These are phyloP conservation scores for Xylariaceae sp. DNA, from an alignment of 2,329 filamentous ascomycete genomes.

Conservation along the genomic window DNA sequence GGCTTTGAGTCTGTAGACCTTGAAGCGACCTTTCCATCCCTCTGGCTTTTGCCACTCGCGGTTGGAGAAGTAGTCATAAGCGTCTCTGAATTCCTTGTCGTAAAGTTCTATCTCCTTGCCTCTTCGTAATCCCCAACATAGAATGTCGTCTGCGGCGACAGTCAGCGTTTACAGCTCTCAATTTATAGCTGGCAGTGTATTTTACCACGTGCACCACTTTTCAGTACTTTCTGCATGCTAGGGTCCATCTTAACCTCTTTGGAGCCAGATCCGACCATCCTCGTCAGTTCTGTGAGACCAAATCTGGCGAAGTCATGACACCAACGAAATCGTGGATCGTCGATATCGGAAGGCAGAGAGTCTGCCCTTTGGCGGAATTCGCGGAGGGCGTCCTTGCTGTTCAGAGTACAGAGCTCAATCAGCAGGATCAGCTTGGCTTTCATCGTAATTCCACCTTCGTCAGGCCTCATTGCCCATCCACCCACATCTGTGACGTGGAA, in stretches of 20 bases:
- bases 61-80: background rate
- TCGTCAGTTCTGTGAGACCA: too few relatives aligned
- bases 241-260: too few relatives aligned
- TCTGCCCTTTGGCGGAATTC: background rate
- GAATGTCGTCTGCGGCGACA: too few relatives aligned
- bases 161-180: too few relatives aligned
- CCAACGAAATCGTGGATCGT: background rate
- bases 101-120: too few relatives aligned
- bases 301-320: background rate
- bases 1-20: background rate
- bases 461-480: too few relatives aligned
- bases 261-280: too few relatives aligned
- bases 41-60: background rate
- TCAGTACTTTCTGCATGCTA: too few relatives aligned
- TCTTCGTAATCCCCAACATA: too few relatives aligned
- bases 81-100: background rate
- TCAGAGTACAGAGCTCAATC: background rate
- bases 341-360: background rate
- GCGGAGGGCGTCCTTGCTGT: background rate
- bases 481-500: too few relatives aligned
- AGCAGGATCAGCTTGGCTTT: background rate
- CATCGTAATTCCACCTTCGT: background rate
- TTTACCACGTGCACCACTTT: too few relatives aligned
- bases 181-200: too few relatives aligned
- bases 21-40: background rate